Conservation (phyloP, 202 grass and related monocot genomes). For the Saccharum hybrid region DNA sequence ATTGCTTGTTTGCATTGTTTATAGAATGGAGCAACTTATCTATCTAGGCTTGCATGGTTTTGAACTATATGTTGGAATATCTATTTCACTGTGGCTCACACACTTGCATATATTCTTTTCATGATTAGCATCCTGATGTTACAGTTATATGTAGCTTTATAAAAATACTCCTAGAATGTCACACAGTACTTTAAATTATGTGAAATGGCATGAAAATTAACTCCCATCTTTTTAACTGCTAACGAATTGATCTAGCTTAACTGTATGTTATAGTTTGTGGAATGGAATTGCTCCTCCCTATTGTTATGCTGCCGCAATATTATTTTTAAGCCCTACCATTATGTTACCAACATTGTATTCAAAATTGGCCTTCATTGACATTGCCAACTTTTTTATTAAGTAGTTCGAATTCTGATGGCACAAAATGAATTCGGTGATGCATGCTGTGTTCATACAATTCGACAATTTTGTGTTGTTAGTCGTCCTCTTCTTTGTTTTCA, state of each 20-base stretch:
- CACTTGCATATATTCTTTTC: neutral
- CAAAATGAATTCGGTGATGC: neutral
- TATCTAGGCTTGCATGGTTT: constrained; percentile 7
- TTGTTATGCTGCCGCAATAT: constrained; percentile 10
- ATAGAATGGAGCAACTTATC: constrained; percentile 3
- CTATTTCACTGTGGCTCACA: constrained; percentile 16
- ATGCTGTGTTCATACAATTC: constrained; percentile 26
- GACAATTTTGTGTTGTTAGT: constrained; percentile 6
- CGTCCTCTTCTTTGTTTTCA: constrained; percentile 39
- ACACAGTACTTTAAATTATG: neutral
- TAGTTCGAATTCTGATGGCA: constrained; percentile 15
- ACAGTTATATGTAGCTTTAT: neutral
- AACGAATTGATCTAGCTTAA: constrained; percentile 22
- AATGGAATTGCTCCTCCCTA: constrained; percentile 7
- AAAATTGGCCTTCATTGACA: constrained; percentile 22
- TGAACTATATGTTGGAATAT: constrained; percentile 13
- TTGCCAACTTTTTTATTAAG: constrained; percentile 10
- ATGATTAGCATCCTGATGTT: neutral
- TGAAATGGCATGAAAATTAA: constrained; percentile 12
- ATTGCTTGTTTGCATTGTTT: constrained; percentile 15
- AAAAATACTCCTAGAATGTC: neutral
- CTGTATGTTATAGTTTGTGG: constrained; percentile 20
- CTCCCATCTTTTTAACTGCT: neutral
- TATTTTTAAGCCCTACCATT: neutral
- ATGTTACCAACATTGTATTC: constrained; percentile 22